Percentiles rank a stretch among this genome's conserved stretches.
Evolutionary conservation across 306 rosid species (phyloP).

Genomic region (Lotus japonicus): DNA sequence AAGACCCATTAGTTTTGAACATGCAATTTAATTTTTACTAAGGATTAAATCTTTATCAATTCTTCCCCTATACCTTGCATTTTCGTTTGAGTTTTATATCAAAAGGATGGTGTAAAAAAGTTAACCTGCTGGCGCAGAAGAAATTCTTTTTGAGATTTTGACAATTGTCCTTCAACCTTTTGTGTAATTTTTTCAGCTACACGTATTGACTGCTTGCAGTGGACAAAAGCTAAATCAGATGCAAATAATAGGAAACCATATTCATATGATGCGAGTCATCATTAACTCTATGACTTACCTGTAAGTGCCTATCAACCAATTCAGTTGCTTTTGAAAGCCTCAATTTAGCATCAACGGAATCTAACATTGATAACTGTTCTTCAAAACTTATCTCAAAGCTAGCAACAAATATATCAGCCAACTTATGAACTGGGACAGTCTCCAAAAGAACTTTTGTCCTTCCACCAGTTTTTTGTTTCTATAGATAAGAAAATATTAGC

Average conservation of each 20-base stretch:
- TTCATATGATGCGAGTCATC: slow-evolving; percentile 4
- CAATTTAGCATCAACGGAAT: slow-evolving; percentile 85
- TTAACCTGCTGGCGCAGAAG: slow-evolving; percentile 98
- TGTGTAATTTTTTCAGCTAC: slow-evolving; percentile 99
- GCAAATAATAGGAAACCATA: slow-evolving; percentile 16
- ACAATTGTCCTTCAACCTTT: slow-evolving; percentile 96
- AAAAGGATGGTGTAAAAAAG: slow-evolving; percentile 15
- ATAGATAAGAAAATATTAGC: slow-evolving; percentile 27
- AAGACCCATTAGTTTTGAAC: not conserved
- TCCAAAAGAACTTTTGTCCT: slow-evolving; percentile 93
- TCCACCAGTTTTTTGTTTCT: slow-evolving; percentile 98
- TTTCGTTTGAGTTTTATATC: not conserved
- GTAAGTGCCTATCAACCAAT: slow-evolving; percentile 94
- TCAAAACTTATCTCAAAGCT: slow-evolving; percentile 98
- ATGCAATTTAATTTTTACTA: not conserved
- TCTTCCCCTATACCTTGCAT: not conserved
- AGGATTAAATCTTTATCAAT: not conserved
- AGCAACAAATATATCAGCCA: slow-evolving; percentile 98
- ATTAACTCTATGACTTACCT: slow-evolving; percentile 41
- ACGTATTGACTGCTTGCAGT: slow-evolving; percentile 77
- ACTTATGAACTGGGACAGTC: slow-evolving; percentile 93
- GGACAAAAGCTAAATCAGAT: slow-evolving; percentile 28
- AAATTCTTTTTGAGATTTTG: slow-evolving; percentile 95
- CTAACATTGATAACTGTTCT: slow-evolving; percentile 90
- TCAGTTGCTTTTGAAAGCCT: slow-evolving; percentile 98